These are phyloP conservation scores for Aspergillus mulundensis DNA, from an alignment of 495 filamentous ascomycete genomes.

Conservation along the genomic window DNA sequence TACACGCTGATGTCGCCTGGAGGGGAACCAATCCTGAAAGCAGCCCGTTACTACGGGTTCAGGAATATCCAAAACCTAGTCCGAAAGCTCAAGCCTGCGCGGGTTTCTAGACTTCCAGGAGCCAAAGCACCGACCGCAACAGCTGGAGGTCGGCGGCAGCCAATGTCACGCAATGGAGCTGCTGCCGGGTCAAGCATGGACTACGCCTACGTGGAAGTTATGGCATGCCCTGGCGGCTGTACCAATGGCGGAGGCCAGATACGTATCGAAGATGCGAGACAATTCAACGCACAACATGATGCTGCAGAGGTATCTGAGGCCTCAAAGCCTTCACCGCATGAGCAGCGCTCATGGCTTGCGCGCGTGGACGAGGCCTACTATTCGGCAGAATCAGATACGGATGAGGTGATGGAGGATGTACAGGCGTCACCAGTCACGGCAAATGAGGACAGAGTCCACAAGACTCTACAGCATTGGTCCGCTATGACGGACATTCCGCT, in stretches of 20 bases:
- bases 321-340: constrained; percentile 58
- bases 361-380: constrained; percentile 93
- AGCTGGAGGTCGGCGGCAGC: constrained; percentile 40
- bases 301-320: constrained; percentile 18
- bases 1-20: constrained; percentile 57
- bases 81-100: constrained; percentile 76
- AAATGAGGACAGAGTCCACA: constrained; percentile 40
- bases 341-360: constrained; percentile 81
- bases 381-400: constrained; percentile 63
- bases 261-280: constrained; percentile 69
- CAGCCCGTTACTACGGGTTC: constrained; percentile 93
- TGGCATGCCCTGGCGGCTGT: constrained; percentile 97
- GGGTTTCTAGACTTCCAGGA: constrained; percentile 70
- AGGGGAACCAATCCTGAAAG: constrained; percentile 63
- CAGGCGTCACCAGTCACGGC: constrained; percentile 20
- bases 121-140: constrained; percentile 44
- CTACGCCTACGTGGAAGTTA: constrained; percentile 91
- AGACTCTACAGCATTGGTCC: constrained; percentile 69
- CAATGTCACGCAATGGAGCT: constrained; percentile 29
- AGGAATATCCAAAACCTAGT: constrained; percentile 97
- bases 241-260: constrained; percentile 97
- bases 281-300: constrained; percentile 17
- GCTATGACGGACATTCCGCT: constrained; percentile 61
- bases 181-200: constrained; percentile 48
- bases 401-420: constrained; percentile 19